Conservation (phyloP, 192 early-diverging fungal genomes). For the Glomus cerebriforme region DNA sequence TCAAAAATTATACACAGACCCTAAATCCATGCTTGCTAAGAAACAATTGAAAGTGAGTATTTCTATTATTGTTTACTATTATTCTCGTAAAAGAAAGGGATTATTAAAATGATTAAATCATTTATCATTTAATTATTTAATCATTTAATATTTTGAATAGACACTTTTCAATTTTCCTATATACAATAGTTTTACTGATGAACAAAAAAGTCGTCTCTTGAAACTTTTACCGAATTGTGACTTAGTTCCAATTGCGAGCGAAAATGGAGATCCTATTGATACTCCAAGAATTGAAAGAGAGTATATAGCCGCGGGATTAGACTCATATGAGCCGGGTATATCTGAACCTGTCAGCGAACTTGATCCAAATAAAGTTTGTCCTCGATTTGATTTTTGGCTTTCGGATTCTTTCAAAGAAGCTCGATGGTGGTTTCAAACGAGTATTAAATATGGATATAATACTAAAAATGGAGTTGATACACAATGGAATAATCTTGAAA, state of each 20-base stretch:
- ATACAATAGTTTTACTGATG: slow-evolving; percentile 6
- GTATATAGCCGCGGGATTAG: not conserved
- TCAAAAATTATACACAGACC: not conserved
- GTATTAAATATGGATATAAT: slow-evolving; percentile 13
- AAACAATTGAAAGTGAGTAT: not conserved
- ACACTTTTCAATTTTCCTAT: slow-evolving; percentile 2
- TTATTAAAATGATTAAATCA: not conserved
- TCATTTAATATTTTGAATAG: slow-evolving; percentile 5
- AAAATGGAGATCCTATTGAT: slow-evolving; percentile 17
- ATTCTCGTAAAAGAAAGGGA: too few relatives aligned
- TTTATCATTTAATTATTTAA: too few relatives aligned
- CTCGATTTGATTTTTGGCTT: slow-evolving; percentile 22
- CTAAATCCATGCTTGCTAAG: not conserved
- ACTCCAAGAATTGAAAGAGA: slow-evolving; percentile 1
- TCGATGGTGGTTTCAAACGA: slow-evolving; percentile 15
- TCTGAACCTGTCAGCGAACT: not conserved
- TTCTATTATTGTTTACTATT: not conserved
- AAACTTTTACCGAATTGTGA: slow-evolving; percentile 10
- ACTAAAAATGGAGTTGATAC: slow-evolving; percentile 2
- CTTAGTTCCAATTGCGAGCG: slow-evolving; percentile 25
- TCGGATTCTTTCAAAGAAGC: slow-evolving; percentile 15
- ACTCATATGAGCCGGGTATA: not conserved
- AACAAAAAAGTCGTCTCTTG: slow-evolving; percentile 23
- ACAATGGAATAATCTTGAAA: slow-evolving; percentile 18
- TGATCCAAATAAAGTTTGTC: not conserved